These are phyloP conservation scores for Massariosphaeria phaeospora DNA, from an alignment of 495 filamentous ascomycete species.

Conservation along the genomic window DNA sequence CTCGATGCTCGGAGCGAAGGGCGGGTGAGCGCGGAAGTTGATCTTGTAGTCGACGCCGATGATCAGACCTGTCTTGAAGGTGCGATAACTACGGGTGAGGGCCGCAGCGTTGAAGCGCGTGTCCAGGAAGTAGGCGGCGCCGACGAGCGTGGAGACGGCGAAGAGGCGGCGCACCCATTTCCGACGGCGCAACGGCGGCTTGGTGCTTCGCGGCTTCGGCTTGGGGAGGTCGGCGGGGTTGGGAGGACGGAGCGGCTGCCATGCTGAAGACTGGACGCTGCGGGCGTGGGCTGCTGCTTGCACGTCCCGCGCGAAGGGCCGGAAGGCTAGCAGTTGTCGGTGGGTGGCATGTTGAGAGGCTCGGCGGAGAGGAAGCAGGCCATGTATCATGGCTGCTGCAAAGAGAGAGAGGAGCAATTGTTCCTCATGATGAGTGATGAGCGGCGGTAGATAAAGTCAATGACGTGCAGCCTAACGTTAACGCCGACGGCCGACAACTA, in stretches of 20 bases:
- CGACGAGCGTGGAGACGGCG: conserved; percentile 55
- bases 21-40: conserved; percentile 81
- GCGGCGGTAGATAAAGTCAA: too few species aligned
- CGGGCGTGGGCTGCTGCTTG: conserved; percentile 16
- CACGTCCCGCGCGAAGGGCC: neutral
- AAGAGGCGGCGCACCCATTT: conserved; percentile 73
- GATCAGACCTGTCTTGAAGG: conserved; percentile 71
- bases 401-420: neutral
- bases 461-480: too few species aligned
- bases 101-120: conserved; percentile 68
- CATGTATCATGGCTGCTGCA: conserved; percentile 29
- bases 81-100: conserved; percentile 71
- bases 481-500: too few species aligned
- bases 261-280: conserved; percentile 27
- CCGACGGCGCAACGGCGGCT: conserved; percentile 53
- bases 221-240: conserved; percentile 73
- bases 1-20: conserved; percentile 58
- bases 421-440: too few species aligned
- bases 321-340: conserved; percentile 2
- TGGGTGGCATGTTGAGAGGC: conserved; percentile 5
- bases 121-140: conserved; percentile 62
- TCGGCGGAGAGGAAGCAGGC: conserved; percentile 22
- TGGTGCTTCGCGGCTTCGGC: conserved; percentile 50
- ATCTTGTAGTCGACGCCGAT: conserved; percentile 92
- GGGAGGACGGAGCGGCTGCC: conserved; percentile 59